Percentiles rank a stretch among this genome's conserved stretches.
Evolutionary conservation across 2,329 filamentous ascomycete genomes (phyloP).

Genomic region (Microsporum audouinii): DNA sequence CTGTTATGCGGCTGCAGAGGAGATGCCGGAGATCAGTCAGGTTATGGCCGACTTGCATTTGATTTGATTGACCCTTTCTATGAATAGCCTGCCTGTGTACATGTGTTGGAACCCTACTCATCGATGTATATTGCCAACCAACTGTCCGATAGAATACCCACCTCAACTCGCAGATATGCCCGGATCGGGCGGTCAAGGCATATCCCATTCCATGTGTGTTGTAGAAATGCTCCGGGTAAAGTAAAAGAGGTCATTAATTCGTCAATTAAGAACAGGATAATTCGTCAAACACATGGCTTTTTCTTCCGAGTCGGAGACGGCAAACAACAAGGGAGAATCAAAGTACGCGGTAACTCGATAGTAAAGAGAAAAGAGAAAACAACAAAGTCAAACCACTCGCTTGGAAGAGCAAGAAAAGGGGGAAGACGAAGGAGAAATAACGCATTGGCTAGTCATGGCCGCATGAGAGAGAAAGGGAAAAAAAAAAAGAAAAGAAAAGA

Average conservation of each 20-base stretch:
- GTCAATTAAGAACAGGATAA: background rate
- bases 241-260: background rate
- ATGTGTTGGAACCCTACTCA: no score
- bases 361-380: background rate
- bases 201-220: background rate
- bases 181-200: background rate
- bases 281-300: background rate
- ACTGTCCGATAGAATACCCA: no score
- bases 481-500: background rate
- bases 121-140: no score
- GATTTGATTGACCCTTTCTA: no score
- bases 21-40: background rate
- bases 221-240: background rate
- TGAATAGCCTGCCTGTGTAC: no score
- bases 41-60: background rate
- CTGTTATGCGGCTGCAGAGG: background rate
- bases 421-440: background rate
- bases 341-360: background rate
- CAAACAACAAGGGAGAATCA: background rate
- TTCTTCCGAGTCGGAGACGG: background rate
- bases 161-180: no score
- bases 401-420: background rate
- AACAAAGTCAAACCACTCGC: background rate
- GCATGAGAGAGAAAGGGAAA: background rate
- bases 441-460: background rate